Evolutionary conservation across 179 eudicot species (phyloP), one percentile per base, ranked within the genome.

Genomic region (Beta corolliflora): DNA sequence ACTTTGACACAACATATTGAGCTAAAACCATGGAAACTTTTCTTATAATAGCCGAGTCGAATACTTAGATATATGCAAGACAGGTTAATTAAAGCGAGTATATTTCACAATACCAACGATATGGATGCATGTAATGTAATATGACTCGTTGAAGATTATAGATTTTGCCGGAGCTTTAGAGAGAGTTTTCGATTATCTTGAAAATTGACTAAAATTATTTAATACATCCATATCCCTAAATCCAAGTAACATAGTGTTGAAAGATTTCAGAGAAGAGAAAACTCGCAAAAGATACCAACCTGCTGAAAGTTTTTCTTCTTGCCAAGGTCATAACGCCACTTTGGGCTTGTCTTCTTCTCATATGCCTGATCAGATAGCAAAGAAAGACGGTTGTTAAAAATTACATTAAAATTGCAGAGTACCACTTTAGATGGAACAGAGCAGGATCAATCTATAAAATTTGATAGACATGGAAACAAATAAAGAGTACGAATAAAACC

Each of bases 241-340:
- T 19, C 52, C 9, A 7, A 48, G 52, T 48, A 48, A 48, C 52
- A 48, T 48, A 48, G 52, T 5, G 69, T 41, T 1, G 45, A 65
- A 63, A 45, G 16, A 45, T 7, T 66, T 77, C 53, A 71, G 10
- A 79, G 58, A 21, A 46, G 4, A 79, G 25, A 14, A 58, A 56
- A 48, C 36, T 21, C 16, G 68, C 5, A 75, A 25, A 56, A 36
- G 2, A 5, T 60, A 76, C 78, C 46, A 55, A 94, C 99, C 99
- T 96, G 99, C 84, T 93, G 91, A 86, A 96, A 96, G 81, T 96
- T 96, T 84, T 90, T 96, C 93, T 83, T 96, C 84, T 90, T 91
- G 79, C 99, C 99, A 79, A 94, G 97, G 80, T 96, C 97, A 84
- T 84, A 93, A 19, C 93, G 96, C 95, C 98, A 96, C 84, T 89